phyloP scores from a whole-genome alignment of 495 filamentous ascomycete species.

The Letharia lupina region DNA sequence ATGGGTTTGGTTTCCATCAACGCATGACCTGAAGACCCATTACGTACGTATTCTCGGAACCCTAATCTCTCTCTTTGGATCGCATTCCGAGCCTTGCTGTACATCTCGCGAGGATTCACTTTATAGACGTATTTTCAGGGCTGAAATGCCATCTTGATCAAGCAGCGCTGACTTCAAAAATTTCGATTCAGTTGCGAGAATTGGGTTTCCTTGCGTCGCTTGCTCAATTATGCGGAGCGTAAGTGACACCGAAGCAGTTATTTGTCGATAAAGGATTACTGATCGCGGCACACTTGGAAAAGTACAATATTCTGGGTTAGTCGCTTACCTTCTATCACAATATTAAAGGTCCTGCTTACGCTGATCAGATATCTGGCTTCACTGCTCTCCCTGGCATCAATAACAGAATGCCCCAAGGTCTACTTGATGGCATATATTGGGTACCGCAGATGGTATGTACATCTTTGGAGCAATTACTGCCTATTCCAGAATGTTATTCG shows the following conservation, averaged over 20 bases:
- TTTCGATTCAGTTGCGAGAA: conserved; percentile 39
- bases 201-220: conserved; percentile 60
- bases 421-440: conserved; percentile 56
- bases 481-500: background rate
- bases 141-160: background rate
- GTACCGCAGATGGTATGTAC: conserved; percentile 61
- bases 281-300: background rate
- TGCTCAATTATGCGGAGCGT: conserved; percentile 51
- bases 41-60: conserved; percentile 31
- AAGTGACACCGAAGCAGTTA: background rate
- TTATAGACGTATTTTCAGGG: background rate
- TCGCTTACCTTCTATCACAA: background rate
- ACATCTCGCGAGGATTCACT: background rate
- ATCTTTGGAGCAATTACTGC: background rate
- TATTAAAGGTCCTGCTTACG: background rate
- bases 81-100: background rate
- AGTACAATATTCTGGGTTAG: conserved; percentile 43
- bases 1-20: conserved; percentile 57
- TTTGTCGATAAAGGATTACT: background rate
- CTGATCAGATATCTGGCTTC: conserved; percentile 48
- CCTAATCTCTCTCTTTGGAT: background rate
- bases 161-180: background rate
- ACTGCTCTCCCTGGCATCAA: conserved; percentile 54
- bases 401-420: conserved; percentile 36
- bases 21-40: conserved; percentile 48